phyloP scores from a whole-genome alignment of 192 early-diverging fungal genomes.

The Umbelopsis ramanniana region DNA sequence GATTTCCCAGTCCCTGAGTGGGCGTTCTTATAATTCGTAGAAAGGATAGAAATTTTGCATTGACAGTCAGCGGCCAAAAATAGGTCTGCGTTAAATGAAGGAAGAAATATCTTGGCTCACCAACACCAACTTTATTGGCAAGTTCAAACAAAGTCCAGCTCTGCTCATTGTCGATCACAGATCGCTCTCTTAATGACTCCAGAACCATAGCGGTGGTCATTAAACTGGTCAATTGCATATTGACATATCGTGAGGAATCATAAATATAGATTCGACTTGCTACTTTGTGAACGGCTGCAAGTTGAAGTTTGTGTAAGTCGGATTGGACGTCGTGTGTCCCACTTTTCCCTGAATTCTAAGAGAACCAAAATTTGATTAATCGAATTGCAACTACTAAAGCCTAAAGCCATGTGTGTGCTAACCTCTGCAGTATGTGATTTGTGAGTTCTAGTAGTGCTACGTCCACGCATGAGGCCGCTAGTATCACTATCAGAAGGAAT shows the following conservation, averaged over 20 bases:
- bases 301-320: slow-evolving; percentile 17
- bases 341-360: slow-evolving; percentile 12
- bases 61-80: slow-evolving; percentile 15
- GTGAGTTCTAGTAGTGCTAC: not conserved
- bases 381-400: not conserved
- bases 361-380: not conserved
- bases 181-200: slow-evolving; percentile 66
- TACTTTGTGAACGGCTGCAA: slow-evolving; percentile 46
- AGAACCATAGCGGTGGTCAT: slow-evolving; percentile 77
- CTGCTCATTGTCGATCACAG: slow-evolving; percentile 57
- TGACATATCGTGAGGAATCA: slow-evolving; percentile 76
- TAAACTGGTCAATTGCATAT: slow-evolving; percentile 73
- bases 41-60: slow-evolving; percentile 18
- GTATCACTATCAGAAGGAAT: not conserved
- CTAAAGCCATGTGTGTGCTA: not conserved
- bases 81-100: not conserved
- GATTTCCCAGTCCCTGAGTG: slow-evolving; percentile 89
- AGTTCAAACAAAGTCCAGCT: slow-evolving; percentile 93
- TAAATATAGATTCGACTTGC: slow-evolving; percentile 90
- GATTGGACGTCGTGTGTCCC: not conserved
- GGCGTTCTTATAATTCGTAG: slow-evolving; percentile 66
- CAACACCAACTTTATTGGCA: slow-evolving; percentile 80
- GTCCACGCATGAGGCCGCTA: not conserved
- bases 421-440: not conserved
- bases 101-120: slow-evolving; percentile 35